Evolutionary conservation across 345 rosid genomes (phyloP).

Genomic region (Passiflora organensis): DNA sequence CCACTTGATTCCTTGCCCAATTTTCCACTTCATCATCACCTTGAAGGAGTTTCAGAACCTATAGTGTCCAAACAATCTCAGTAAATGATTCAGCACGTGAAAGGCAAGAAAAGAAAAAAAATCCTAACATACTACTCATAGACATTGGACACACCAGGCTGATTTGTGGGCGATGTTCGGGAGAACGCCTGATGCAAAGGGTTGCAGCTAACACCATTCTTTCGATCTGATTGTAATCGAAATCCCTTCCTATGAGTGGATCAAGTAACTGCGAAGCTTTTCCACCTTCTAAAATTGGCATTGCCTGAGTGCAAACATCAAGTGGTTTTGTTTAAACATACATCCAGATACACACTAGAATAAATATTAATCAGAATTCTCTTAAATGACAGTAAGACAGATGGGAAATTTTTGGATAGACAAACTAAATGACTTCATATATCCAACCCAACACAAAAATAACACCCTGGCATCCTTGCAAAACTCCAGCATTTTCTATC

Average conservation of each 20-base stretch:
- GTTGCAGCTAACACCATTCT: conserved; percentile 81
- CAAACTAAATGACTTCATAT: too few relatives aligned
- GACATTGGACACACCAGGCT: conserved; percentile 45
- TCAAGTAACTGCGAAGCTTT: conserved; percentile 64
- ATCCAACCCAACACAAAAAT: too few relatives aligned
- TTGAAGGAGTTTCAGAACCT: conserved; percentile 78
- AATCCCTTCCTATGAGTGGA: conserved; percentile 43
- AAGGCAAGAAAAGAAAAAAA: background rate
- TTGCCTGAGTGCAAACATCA: conserved; percentile 51
- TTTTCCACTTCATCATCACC: conserved; percentile 65
- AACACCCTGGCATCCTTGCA: background rate
- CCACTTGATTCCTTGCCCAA: conserved; percentile 63
- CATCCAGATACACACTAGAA: background rate
- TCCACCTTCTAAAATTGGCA: conserved; percentile 65
- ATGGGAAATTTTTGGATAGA: too few relatives aligned
- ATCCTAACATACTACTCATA: background rate
- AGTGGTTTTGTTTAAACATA: background rate
- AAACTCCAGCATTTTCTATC: background rate
- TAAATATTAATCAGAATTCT: background rate
- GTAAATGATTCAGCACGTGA: conserved; percentile 2
- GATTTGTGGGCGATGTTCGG: conserved; percentile 61
- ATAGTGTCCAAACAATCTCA: conserved; percentile 5
- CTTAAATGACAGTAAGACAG: background rate
- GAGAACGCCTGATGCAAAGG: conserved; percentile 62
- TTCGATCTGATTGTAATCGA: conserved; percentile 43